These are phyloP conservation scores for Actinomortierella ambigua DNA, from an alignment of 371 early-diverging fungal genomes.

Conservation along the genomic window DNA sequence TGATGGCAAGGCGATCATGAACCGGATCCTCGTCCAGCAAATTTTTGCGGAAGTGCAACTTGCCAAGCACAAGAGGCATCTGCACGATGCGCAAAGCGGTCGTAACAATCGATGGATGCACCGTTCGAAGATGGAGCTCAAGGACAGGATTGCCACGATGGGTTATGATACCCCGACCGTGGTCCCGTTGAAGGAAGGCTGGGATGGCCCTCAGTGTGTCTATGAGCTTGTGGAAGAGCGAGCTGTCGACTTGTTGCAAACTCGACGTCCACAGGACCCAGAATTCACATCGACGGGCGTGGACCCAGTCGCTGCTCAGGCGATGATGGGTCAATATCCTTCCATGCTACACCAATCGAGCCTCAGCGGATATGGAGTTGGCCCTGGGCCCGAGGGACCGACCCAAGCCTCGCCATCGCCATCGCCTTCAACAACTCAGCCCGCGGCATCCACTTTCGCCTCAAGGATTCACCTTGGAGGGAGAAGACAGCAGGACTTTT, in stretches of 20 bases:
- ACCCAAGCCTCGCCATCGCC: constrained; percentile 3
- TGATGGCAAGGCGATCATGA: constrained; percentile 41
- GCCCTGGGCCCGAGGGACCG: background rate
- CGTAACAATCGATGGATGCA: too few species aligned
- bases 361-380: too few species aligned
- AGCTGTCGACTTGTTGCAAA: constrained; percentile 34
- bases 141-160: constrained; percentile 4
- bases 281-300: background rate
- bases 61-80: background rate
- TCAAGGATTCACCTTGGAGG: too few species aligned
- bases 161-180: background rate
- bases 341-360: too few species aligned
- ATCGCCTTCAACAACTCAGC: background rate
- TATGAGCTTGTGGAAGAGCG: constrained; percentile 45
- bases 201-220: constrained; percentile 42
- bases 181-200: background rate
- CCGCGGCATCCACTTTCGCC: background rate
- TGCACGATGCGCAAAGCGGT: too few species aligned
- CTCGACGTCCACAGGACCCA: constrained; percentile 23
- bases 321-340: background rate
- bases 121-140: constrained; percentile 1
- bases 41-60: constrained; percentile 38
- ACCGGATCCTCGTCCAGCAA: constrained; percentile 42
- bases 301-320: constrained; percentile 2
- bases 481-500: constrained; percentile 16